phyloP scores from a whole-genome alignment of 805 yeast species.

The Teunomyces cretensis region DNA sequence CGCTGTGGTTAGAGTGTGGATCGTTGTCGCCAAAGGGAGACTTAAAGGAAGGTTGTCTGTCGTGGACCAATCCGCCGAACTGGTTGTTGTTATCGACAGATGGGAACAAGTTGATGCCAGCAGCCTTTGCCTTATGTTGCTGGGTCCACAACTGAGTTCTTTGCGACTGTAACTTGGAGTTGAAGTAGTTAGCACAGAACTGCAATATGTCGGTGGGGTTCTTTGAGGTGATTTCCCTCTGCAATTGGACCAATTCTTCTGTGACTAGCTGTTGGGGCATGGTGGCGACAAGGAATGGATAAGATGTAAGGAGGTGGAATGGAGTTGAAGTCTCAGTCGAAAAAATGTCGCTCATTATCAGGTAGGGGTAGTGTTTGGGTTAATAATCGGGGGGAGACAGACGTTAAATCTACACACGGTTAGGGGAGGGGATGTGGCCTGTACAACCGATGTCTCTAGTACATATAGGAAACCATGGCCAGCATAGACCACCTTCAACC shows the following conservation, averaged over 20 bases:
- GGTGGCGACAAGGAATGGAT: constrained; percentile 1
- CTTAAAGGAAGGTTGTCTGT: constrained; percentile 51
- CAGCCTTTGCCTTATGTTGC: constrained; percentile 46
- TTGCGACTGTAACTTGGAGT: constrained; percentile 58
- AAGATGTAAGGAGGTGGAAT: not conserved
- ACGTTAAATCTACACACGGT: too few relatives aligned
- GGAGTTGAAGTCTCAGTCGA: not conserved
- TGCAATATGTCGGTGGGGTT: constrained; percentile 71
- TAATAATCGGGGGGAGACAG: not conserved
- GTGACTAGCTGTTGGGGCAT: constrained; percentile 17
- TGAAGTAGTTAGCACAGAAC: constrained; percentile 74
- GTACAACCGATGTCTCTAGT: too few relatives aligned
- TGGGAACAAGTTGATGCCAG: constrained; percentile 51
- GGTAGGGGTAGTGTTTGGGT: not conserved
- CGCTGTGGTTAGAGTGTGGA: constrained; percentile 51
- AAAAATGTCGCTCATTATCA: constrained; percentile 1
- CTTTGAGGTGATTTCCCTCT: constrained; percentile 48
- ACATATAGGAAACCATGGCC: too few relatives aligned
- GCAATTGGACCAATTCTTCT: constrained; percentile 63
- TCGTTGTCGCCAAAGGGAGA: constrained; percentile 64
- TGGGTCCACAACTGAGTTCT: constrained; percentile 53
- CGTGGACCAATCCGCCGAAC: constrained; percentile 27
- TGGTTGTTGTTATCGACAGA: constrained; percentile 34
- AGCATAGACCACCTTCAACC: too few relatives aligned
- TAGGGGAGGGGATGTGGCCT: too few relatives aligned